Conservation (phyloP, 352 stramenopile genomes). For the Pythium graminicola region DNA sequence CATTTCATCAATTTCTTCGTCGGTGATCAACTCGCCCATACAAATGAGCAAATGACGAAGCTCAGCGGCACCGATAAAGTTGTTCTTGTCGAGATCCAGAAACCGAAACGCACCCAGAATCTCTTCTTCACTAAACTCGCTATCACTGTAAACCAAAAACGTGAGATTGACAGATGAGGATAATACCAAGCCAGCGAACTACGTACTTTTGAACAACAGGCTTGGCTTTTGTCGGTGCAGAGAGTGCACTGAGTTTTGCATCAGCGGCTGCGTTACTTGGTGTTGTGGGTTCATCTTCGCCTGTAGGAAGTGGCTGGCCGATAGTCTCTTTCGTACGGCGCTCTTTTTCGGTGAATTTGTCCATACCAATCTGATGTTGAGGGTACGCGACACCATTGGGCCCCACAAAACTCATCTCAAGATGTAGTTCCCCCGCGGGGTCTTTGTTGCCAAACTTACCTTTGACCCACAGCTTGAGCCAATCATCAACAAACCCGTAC, state of each 20-base stretch:
- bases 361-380: conserved; percentile 83
- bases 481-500: conserved; percentile 83
- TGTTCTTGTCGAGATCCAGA: conserved; percentile 93
- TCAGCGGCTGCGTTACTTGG: conserved; percentile 13
- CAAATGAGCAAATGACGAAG: conserved; percentile 92
- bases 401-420: conserved; percentile 85
- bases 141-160: conserved; percentile 22
- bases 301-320: conserved; percentile 16
- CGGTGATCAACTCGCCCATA: conserved; percentile 94
- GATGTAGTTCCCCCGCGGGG: conserved; percentile 75
- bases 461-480: conserved; percentile 84
- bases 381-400: conserved; percentile 82
- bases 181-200: background rate
- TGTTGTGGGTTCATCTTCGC: conserved; percentile 19
- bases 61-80: conserved; percentile 89
- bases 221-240: conserved; percentile 22
- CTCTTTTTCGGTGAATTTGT: conserved; percentile 65
- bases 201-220: conserved; percentile 27
- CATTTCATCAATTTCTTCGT: conserved; percentile 93
- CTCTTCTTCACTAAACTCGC: conserved; percentile 90
- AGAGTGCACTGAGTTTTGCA: conserved; percentile 25
- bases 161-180: background rate
- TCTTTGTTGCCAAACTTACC: conserved; percentile 86
- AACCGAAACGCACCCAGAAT: conserved; percentile 89
- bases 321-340: conserved; percentile 60